Conservation (phyloP, 495 filamentous ascomycete genomes). For the Evansstolkia leycettana region DNA sequence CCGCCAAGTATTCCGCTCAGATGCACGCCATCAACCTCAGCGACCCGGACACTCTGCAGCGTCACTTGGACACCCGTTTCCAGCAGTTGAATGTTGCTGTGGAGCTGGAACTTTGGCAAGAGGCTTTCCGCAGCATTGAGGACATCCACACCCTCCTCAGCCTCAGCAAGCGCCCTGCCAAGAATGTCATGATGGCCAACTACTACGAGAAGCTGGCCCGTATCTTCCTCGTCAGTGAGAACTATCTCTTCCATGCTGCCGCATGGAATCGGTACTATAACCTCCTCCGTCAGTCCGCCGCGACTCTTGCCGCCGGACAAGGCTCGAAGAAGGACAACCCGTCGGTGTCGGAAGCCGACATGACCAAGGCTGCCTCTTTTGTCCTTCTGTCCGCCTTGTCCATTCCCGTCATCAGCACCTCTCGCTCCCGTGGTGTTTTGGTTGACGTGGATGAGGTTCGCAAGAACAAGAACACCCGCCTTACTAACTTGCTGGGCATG, state of each 20-base stretch:
- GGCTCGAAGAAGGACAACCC: slow-evolving; percentile 90
- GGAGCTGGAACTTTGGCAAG: slow-evolving; percentile 96
- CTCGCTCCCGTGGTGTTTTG: slow-evolving; percentile 86
- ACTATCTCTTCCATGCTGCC: slow-evolving; percentile 97
- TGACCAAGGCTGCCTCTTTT: slow-evolving; percentile 81
- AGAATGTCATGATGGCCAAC: slow-evolving; percentile 99
- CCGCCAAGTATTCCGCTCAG: slow-evolving; percentile 95
- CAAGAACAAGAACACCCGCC: slow-evolving; percentile 96
- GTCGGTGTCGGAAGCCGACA: slow-evolving; percentile 72
- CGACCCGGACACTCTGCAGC: slow-evolving; percentile 92
- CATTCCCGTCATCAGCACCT: slow-evolving; percentile 97
- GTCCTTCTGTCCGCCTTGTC: slow-evolving; percentile 91
- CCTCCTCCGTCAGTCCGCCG: slow-evolving; percentile 82
- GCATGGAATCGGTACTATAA: slow-evolving; percentile 96
- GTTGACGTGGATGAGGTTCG: slow-evolving; percentile 93
- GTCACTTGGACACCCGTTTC: slow-evolving; percentile 94
- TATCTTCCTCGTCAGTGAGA: slow-evolving; percentile 97
- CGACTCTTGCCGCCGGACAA: slow-evolving; percentile 70
- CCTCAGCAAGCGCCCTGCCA: slow-evolving; percentile 97
- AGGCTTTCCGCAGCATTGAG: slow-evolving; percentile 96
- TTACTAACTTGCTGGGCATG: slow-evolving; percentile 95
- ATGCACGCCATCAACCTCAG: slow-evolving; percentile 99
- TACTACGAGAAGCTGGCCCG: slow-evolving; percentile 99
- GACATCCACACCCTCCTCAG: slow-evolving; percentile 98
- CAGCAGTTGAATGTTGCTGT: slow-evolving; percentile 97